phyloP scores from a whole-genome alignment of 805 yeast species.

The Candida koratica region DNA sequence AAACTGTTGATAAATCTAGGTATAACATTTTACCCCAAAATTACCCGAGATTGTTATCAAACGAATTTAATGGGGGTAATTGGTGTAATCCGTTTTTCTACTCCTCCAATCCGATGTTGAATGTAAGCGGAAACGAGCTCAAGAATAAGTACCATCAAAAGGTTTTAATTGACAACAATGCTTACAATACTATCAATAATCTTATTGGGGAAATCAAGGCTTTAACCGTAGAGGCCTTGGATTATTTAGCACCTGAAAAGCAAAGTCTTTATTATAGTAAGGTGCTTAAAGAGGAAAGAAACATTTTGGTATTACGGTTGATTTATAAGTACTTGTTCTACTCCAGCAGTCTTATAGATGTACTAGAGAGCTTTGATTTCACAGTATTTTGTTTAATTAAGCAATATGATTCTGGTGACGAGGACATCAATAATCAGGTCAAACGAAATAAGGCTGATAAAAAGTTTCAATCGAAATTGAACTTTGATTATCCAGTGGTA shows the following conservation, averaged over 20 bases:
- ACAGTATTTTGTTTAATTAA: constrained; percentile 47
- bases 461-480: constrained; percentile 21
- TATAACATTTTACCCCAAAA: constrained; percentile 53
- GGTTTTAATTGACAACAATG: constrained; percentile 48
- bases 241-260: constrained; percentile 32
- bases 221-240: constrained; percentile 41
- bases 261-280: constrained; percentile 38
- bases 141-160: constrained; percentile 42
- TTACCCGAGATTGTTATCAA: constrained; percentile 63
- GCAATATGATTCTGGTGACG: constrained; percentile 21
- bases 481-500: constrained; percentile 48
- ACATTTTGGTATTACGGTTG: constrained; percentile 49
- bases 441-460: constrained; percentile 1
- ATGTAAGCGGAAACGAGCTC: constrained; percentile 41
- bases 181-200: constrained; percentile 35
- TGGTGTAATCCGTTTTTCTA: constrained; percentile 68
- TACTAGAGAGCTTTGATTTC: constrained; percentile 59
- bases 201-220: constrained; percentile 35
- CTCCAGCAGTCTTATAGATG: constrained; percentile 47
- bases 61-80: constrained; percentile 72
- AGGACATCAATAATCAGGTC: constrained; percentile 10
- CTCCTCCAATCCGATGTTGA: constrained; percentile 32
- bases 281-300: constrained; percentile 37
- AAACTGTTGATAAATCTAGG: constrained; percentile 22
- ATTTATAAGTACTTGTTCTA: constrained; percentile 51